Conservation (phyloP, 352 stramenopile species). For the Pythium myriotylum region DNA sequence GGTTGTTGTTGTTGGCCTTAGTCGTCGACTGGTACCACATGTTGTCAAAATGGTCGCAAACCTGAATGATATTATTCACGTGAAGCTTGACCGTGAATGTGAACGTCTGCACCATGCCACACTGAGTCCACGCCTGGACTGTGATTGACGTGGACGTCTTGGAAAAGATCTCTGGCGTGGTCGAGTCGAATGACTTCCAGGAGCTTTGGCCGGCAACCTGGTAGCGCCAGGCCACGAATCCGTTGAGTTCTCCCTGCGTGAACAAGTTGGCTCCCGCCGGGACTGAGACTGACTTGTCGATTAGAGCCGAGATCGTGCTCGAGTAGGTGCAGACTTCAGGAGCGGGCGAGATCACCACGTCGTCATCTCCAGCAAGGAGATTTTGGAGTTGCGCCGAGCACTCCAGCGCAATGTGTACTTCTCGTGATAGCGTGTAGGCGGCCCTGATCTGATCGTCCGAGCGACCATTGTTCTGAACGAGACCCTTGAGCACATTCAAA, state of each 20-base stretch:
- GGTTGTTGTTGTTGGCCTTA: conserved; percentile 20
- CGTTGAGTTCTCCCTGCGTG: neutral
- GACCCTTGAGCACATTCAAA: conserved; percentile 4
- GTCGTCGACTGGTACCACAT: conserved; percentile 48
- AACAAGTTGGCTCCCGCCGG: conserved; percentile 2
- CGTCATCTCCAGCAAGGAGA: no score
- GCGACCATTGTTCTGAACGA: neutral
- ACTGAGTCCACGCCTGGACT: conserved; percentile 46
- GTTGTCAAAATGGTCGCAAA: conserved; percentile 37
- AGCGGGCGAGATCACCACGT: no score
- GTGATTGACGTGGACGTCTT: conserved; percentile 47
- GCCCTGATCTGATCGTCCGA: neutral
- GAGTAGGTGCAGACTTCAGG: conserved; percentile 14
- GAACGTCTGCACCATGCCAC: conserved; percentile 31
- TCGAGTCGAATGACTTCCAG: conserved; percentile 13
- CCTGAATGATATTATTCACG: conserved; percentile 27
- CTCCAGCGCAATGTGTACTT: conserved; percentile 10
- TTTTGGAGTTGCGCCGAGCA: neutral
- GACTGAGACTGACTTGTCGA: conserved; percentile 1
- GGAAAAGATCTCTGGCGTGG: conserved; percentile 30
- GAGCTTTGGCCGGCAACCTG: conserved; percentile 2
- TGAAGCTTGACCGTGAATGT: conserved; percentile 38
- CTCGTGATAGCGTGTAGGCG: neutral
- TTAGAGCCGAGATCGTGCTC: conserved; percentile 6
- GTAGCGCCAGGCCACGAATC: conserved; percentile 12